Evolutionary conservation across 176 grass and related monocot genomes (phyloP).

Genomic region (Saccharum officinarum): DNA sequence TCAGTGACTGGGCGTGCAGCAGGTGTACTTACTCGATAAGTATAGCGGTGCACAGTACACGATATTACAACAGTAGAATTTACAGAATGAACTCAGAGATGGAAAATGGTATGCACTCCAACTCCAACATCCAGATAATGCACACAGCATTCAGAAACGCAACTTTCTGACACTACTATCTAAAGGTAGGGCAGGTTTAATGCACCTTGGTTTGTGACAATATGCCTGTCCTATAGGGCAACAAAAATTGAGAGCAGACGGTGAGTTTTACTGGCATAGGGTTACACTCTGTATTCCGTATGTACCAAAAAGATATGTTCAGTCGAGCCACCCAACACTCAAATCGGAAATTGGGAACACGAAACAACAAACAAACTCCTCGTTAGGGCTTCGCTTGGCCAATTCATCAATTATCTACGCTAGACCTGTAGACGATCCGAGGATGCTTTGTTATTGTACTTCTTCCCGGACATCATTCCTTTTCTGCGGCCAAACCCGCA

Average conservation of each 20-base stretch:
- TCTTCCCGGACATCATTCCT: background rate
- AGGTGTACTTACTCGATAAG: background rate
- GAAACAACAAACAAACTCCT: conserved; percentile 13
- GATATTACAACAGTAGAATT: background rate
- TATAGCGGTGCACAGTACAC: background rate
- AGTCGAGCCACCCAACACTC: background rate
- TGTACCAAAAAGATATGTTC: conserved; percentile 27
- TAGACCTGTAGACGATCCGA: background rate
- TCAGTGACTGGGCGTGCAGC: background rate
- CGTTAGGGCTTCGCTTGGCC: conserved; percentile 11
- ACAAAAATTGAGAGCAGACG: background rate
- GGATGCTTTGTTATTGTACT: background rate
- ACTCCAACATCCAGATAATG: background rate
- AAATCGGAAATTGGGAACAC: background rate
- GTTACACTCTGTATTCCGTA: background rate
- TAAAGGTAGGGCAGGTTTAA: background rate
- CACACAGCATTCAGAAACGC: background rate
- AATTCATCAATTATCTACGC: conserved; percentile 34
- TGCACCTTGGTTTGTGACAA: background rate
- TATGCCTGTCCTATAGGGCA: background rate
- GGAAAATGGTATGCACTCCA: background rate
- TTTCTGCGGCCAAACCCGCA: conserved; percentile 3
- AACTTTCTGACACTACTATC: background rate
- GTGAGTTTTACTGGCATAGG: background rate
- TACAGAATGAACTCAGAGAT: background rate